Evolutionary conservation across 148 eudicot species (phyloP), one percentile per base, ranked within the genome.

Genomic region (Dianthus caryophyllus): DNA sequence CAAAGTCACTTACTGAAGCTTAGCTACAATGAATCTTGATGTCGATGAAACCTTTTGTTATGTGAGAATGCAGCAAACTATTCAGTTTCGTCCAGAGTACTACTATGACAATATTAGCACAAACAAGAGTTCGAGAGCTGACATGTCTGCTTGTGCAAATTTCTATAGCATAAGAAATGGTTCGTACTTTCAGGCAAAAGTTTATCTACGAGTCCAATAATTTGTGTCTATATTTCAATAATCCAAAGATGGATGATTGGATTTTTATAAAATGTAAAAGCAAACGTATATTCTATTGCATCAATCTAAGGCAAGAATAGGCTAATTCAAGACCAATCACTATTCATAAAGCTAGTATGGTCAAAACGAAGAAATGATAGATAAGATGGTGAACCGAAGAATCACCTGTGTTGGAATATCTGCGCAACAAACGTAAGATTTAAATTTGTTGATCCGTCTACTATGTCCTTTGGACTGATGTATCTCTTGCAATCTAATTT

Each of bases 351-450:
- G 58, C 29, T 38, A n/a, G 48, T 39, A 17, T 39, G 65, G 18
- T 36, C 25, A 11, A 59, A 59, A n/a, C n/a, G n/a, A n/a, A n/a
- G n/a, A n/a, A n/a, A 30, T 61, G 10, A 24, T 14, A 61, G 36
- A 44, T 15, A 26, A 43, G 17, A 61, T 13, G 39, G 30, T 63
- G 66, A 16, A 50, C 64, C 62, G 36, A 14, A 68, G 31, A 62
- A 61, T 60, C 72, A 89, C 97, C 93, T 84, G 73, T 90, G 77
- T n/a, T 89, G 90, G 71, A 89, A 89, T 36, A 89, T 89, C 59
- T 89, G 86, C 33, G 96, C 96, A 74, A 89, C 96, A 59, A 89
- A 89, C 20, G 96, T 85, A 70, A 89, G 80, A 80, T 89, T 89
- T 29, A 89, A 64, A 75, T 89, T 89, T 52, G 92, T 57, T 25